Percentiles rank a stretch among this genome's conserved stretches.
Evolutionary conservation across 805 yeast genomes (phyloP).

Genomic region (Candida succiphila): DNA sequence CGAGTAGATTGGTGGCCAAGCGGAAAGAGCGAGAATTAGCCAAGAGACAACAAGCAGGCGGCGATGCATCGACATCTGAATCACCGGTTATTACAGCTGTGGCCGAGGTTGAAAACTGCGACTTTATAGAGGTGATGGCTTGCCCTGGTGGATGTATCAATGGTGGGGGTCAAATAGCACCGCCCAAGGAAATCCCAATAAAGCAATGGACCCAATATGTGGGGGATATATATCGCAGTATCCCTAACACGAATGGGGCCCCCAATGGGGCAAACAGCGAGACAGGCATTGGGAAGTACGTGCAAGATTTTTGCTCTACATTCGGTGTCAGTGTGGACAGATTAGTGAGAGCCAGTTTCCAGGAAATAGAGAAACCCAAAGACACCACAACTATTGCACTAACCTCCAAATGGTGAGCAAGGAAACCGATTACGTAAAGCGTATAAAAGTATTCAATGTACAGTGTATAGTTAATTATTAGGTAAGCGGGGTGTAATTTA

Average conservation of each 20-base stretch:
- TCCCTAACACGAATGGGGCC: constrained; percentile 12
- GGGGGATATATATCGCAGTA: constrained; percentile 23
- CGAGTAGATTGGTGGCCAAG: constrained; percentile 29
- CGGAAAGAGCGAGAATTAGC: constrained; percentile 29
- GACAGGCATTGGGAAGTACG: constrained; percentile 21
- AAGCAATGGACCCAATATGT: constrained; percentile 37
- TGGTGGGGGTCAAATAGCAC: constrained; percentile 86
- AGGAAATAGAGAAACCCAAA: constrained; percentile 40
- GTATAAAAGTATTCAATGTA: too few relatives aligned
- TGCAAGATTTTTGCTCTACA: constrained; percentile 20
- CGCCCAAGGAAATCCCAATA: constrained; percentile 23
- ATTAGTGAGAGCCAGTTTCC: constrained; percentile 35
- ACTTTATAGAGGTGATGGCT: constrained; percentile 93
- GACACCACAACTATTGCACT: constrained; percentile 37
- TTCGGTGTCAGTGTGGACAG: constrained; percentile 25
- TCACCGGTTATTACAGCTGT: constrained; percentile 7
- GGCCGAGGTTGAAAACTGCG: constrained; percentile 60
- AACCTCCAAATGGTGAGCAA: constrained; percentile 45
- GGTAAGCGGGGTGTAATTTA: too few relatives aligned
- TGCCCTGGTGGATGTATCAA: constrained; percentile 97
- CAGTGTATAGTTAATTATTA: too few relatives aligned
- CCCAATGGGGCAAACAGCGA: not conserved
- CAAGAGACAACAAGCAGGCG: constrained; percentile 10
- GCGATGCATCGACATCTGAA: constrained; percentile 2
- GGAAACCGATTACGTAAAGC: not conserved